These are phyloP conservation scores for Pseudomassariella vexata DNA, from an alignment of 2,329 filamentous ascomycete species.

Conservation along the genomic window DNA sequence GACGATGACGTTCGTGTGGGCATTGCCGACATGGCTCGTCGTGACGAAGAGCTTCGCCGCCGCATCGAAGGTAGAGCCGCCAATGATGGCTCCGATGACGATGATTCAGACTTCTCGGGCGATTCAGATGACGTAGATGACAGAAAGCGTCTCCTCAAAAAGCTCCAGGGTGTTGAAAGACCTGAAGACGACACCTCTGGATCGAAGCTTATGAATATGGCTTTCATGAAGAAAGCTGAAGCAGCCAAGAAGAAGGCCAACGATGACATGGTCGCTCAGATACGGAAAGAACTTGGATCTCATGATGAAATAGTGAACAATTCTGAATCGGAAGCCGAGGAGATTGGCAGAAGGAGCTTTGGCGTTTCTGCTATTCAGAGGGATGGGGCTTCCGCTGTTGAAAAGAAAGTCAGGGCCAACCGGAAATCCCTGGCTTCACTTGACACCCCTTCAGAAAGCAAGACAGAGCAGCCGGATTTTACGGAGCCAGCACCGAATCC, in stretches of 20 bases:
- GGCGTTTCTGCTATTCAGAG: slow-evolving; percentile 41
- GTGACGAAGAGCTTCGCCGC: slow-evolving; percentile 74
- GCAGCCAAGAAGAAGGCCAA: slow-evolving; percentile 72
- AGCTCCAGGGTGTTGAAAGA: slow-evolving; percentile 39
- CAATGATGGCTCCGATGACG: slow-evolving; percentile 24
- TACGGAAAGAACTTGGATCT: slow-evolving; percentile 68
- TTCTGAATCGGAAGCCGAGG: slow-evolving; percentile 44
- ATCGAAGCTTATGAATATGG: slow-evolving; percentile 73
- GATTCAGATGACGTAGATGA: slow-evolving; percentile 52
- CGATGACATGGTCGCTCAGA: slow-evolving; percentile 65
- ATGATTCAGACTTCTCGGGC: slow-evolving; percentile 47
- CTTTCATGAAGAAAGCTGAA: slow-evolving; percentile 91
- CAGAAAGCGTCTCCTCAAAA: slow-evolving; percentile 40
- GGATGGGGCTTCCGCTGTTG: slow-evolving; percentile 13
- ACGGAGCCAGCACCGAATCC: slow-evolving; percentile 1
- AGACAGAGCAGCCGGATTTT: slow-evolving; percentile 15
- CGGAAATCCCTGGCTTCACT: slow-evolving; percentile 2
- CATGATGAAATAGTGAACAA: slow-evolving; percentile 44
- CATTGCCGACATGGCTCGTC: slow-evolving; percentile 72
- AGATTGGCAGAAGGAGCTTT: slow-evolving; percentile 66
- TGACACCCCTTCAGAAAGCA: no score
- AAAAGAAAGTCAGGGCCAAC: slow-evolving; percentile 18
- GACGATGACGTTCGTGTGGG: slow-evolving; percentile 79
- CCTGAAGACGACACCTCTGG: slow-evolving; percentile 46
- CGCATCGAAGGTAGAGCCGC: slow-evolving; percentile 66